phyloP scores from a whole-genome alignment of 2,329 filamentous ascomycete genomes.

The Verticillium dahliae region DNA sequence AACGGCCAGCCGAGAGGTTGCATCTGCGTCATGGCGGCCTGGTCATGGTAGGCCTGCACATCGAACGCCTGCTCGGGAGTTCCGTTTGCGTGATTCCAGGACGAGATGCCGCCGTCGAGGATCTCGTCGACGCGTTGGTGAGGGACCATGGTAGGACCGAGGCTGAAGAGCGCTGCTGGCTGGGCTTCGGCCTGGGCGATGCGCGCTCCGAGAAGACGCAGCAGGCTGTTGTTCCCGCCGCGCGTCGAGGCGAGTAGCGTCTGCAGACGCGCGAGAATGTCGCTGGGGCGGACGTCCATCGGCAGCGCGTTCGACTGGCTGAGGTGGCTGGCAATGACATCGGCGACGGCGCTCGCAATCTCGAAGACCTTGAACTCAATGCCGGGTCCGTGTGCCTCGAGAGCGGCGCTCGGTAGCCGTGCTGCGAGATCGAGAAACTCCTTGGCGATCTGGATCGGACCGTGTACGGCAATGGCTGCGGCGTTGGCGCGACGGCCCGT shows the following conservation, averaged over 20 bases:
- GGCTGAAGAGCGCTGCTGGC: neutral
- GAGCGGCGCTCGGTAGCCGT: slow-evolving; percentile 34
- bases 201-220: slow-evolving; percentile 22
- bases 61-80: neutral
- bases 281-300: slow-evolving; percentile 18
- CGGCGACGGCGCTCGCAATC: slow-evolving; percentile 36
- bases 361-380: slow-evolving; percentile 41
- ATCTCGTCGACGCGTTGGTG: slow-evolving; percentile 8
- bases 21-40: neutral
- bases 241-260: slow-evolving; percentile 32
- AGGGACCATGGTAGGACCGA: neutral
- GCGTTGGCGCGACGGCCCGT: slow-evolving; percentile 8
- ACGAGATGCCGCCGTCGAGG: neutral
- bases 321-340: slow-evolving; percentile 25
- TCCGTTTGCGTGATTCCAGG: slow-evolving; percentile 2
- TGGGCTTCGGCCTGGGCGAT: slow-evolving; percentile 10
- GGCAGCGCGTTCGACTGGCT: slow-evolving; percentile 7
- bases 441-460: slow-evolving; percentile 36
- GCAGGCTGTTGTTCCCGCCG: slow-evolving; percentile 32
- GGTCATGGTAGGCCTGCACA: neutral
- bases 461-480: slow-evolving; percentile 18
- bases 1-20: neutral
- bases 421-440: slow-evolving; percentile 37
- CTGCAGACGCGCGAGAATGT: slow-evolving; percentile 30
- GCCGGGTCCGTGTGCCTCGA: slow-evolving; percentile 42